Conservation (phyloP, 1,284 basidiomycete species). For the Takashimella tepidaria region DNA sequence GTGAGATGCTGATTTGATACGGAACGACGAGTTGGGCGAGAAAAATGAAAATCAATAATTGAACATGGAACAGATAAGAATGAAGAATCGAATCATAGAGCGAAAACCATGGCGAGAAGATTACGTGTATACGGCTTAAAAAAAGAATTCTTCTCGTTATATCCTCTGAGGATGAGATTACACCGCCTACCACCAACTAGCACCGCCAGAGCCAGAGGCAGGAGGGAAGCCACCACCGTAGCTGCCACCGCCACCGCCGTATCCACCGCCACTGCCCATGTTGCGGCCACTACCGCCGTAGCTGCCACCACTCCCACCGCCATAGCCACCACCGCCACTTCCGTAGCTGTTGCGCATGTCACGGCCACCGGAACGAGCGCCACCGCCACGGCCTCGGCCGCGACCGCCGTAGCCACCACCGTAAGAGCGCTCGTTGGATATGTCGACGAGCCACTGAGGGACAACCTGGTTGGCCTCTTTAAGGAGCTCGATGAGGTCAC, state of each 20-base stretch:
- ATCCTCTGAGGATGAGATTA: not conserved
- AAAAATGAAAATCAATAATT: not conserved
- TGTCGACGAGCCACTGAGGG: slow-evolving; percentile 83
- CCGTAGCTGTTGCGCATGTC: slow-evolving; percentile 37
- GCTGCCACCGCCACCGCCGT: slow-evolving; percentile 54
- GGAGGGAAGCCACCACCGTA: slow-evolving; percentile 52
- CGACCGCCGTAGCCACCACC: slow-evolving; percentile 54
- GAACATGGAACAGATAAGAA: slow-evolving; percentile 1
- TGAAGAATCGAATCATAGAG: not conserved
- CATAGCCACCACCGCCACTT: slow-evolving; percentile 27
- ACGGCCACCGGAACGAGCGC: slow-evolving; percentile 58
- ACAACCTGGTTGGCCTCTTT: slow-evolving; percentile 97
- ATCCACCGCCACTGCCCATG: slow-evolving; percentile 44
- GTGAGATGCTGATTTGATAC: not conserved
- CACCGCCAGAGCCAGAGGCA: slow-evolving; percentile 45
- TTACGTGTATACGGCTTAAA: not conserved
- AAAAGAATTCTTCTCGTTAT: too few species aligned
- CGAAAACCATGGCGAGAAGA: not conserved
- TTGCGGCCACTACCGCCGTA: slow-evolving; percentile 23
- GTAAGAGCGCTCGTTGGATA: slow-evolving; percentile 76
- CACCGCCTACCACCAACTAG: slow-evolving; percentile 44
- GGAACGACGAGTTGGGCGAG: not conserved
- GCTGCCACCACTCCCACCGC: slow-evolving; percentile 24
- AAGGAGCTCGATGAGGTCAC: slow-evolving; percentile 86
- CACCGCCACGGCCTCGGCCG: slow-evolving; percentile 54